A percentile compares a stretch with the other conserved stretches of the same genome.
Evolutionary conservation across 345 rosid species (phyloP).

Genomic region (Gossypioides kirkii): DNA sequence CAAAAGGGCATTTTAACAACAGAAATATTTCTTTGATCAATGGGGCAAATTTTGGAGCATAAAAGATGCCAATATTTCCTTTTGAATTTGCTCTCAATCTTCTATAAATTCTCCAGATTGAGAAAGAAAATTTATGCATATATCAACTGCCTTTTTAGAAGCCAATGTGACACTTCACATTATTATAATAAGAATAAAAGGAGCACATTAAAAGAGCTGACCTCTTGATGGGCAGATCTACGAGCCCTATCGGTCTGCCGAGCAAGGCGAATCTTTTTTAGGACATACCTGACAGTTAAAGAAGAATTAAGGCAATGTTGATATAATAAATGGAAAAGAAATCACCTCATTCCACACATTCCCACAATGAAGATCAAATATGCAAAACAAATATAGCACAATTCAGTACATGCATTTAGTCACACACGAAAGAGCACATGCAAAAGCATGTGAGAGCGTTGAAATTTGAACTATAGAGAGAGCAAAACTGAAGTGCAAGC

Average conservation of each 20-base stretch:
- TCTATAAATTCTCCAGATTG: background rate
- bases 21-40: background rate
- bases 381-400: background rate
- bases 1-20: conserved; percentile 12
- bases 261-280: conserved; percentile 93
- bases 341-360: background rate
- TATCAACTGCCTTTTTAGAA: background rate
- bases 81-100: background rate
- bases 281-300: conserved; percentile 51
- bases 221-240: conserved; percentile 95
- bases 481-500: background rate
- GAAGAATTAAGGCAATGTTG: conserved; percentile 9
- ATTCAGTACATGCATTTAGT: background rate
- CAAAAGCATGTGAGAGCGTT: background rate
- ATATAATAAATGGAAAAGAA: conserved; percentile 15
- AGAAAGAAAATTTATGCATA: background rate
- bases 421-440: background rate
- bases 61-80: background rate
- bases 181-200: background rate
- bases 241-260: conserved; percentile 94
- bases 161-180: background rate
- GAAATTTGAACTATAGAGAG: background rate
- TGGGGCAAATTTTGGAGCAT: background rate
- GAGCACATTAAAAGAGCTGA: conserved; percentile 19
- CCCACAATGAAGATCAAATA: background rate